Percentiles rank a stretch among this genome's conserved stretches.
phyloP scores from a whole-genome alignment of 306 rosid species.

The Lathyrus tuberosus region DNA sequence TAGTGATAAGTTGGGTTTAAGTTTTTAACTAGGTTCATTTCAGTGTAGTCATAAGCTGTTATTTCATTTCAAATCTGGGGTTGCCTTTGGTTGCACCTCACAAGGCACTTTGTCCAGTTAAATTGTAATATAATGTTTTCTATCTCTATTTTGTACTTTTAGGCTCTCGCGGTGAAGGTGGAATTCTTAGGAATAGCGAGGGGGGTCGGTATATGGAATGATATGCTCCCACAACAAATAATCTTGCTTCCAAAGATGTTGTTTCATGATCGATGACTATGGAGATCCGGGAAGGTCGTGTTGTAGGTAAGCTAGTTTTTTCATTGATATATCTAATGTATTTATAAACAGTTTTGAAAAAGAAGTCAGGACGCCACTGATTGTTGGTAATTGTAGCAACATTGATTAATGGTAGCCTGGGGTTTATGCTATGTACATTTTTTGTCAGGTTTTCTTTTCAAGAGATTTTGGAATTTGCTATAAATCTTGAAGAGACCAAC shows the following conservation, averaged over 20 bases:
- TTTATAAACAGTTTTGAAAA: no score
- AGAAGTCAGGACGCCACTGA: no score
- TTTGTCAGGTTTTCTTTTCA: no score
- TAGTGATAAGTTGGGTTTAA: constrained; percentile 96
- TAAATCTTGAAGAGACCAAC: no score
- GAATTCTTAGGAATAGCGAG: constrained; percentile 91
- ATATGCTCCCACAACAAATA: constrained; percentile 96
- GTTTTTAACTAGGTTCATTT: constrained; percentile 94
- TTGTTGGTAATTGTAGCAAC: no score
- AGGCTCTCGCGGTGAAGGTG: constrained; percentile 99
- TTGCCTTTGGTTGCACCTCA: constrained; percentile 35
- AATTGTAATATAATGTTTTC: constrained; percentile 33
- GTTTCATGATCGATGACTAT: constrained; percentile 95
- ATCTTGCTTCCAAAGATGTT: constrained; percentile 96
- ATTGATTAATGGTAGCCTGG: no score
- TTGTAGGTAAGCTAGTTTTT: constrained; percentile 71
- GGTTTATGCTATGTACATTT: no score
- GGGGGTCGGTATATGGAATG: constrained; percentile 99
- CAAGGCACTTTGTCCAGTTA: constrained; percentile 17
- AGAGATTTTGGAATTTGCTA: no score
- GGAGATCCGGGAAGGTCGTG: constrained; percentile 98
- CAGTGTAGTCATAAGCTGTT: no score
- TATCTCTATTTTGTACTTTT: constrained; percentile 39
- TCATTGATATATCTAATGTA: no score
- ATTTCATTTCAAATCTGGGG: constrained; percentile 9